Evolutionary conservation across 805 yeast genomes (phyloP).

Genomic region (Schwanniomyces pseudopolymorphus): DNA sequence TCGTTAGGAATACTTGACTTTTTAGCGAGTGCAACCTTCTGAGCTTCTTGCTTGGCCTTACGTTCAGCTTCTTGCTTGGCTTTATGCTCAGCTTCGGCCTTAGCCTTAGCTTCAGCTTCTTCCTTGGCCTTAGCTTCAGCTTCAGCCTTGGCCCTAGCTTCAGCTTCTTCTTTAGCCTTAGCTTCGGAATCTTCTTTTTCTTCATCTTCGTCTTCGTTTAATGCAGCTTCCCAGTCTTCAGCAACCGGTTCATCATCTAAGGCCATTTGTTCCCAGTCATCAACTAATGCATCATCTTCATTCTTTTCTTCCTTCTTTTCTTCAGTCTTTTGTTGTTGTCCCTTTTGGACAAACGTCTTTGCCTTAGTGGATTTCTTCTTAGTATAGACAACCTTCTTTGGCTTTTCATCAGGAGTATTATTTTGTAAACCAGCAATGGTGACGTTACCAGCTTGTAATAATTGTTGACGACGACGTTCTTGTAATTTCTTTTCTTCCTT

Average conservation of each 20-base stretch:
- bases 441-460: constrained; percentile 72
- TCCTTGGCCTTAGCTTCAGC: constrained; percentile 22
- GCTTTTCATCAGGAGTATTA: constrained; percentile 37
- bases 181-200: constrained; percentile 30
- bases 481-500: constrained; percentile 83
- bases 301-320: constrained; percentile 21
- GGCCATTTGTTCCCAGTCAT: constrained; percentile 84
- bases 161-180: constrained; percentile 28
- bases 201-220: constrained; percentile 24
- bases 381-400: constrained; percentile 69
- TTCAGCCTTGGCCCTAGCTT: constrained; percentile 24
- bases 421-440: constrained; percentile 69
- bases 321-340: constrained; percentile 15
- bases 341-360: constrained; percentile 35
- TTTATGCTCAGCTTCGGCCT: constrained; percentile 19
- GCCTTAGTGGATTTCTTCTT: constrained; percentile 62
- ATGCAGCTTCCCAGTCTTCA: constrained; percentile 52
- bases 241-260: constrained; percentile 57
- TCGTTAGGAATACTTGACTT: constrained; percentile 20
- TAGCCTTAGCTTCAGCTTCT: constrained; percentile 26
- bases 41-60: constrained; percentile 33
- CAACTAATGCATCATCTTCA: constrained; percentile 56
- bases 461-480: constrained; percentile 86
- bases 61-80: constrained; percentile 27
- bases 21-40: constrained; percentile 8